phyloP scores from a whole-genome alignment of 73 alveolate genomes.

The Tetrahymena malaccensis region DNA sequence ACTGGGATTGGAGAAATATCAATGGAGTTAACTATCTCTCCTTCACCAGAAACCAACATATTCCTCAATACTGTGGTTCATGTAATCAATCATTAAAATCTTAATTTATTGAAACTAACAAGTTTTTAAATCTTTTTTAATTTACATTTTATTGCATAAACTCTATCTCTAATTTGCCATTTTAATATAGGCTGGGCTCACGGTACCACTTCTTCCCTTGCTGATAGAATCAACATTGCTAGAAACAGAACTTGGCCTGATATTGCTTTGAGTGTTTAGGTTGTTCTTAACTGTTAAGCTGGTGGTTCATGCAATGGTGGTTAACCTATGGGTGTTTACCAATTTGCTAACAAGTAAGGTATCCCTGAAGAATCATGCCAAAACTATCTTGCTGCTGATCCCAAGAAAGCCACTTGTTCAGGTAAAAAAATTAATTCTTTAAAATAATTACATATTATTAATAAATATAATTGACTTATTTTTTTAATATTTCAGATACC shows the following conservation, averaged over 20 bases:
- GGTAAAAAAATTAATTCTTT: background rate
- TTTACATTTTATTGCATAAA: background rate
- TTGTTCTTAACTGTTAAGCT: constrained; percentile 66
- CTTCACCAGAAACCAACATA: constrained; percentile 70
- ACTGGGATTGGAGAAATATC: constrained; percentile 66
- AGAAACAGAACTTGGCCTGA: constrained; percentile 45
- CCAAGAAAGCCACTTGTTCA: constrained; percentile 38
- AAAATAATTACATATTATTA: no score
- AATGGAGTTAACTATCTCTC: constrained; percentile 63
- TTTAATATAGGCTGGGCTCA: constrained; percentile 75
- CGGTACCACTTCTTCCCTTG: constrained; percentile 68
- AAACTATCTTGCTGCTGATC: constrained; percentile 52
- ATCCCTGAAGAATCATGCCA: constrained; percentile 66
- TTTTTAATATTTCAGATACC: background rate
- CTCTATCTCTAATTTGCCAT: background rate
- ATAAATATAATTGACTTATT: background rate
- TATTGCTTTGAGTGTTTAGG: constrained; percentile 52
- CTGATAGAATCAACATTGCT: constrained; percentile 76
- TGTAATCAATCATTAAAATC: background rate
- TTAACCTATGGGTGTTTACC: constrained; percentile 62
- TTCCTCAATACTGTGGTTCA: constrained; percentile 60
- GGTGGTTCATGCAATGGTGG: constrained; percentile 79
- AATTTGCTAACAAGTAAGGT: constrained; percentile 47
- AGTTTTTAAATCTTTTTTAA: no score
- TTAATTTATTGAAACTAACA: no score